phyloP scores from a whole-genome alignment of 352 stramenopile genomes.

The Globisporangium okanoganense region DNA sequence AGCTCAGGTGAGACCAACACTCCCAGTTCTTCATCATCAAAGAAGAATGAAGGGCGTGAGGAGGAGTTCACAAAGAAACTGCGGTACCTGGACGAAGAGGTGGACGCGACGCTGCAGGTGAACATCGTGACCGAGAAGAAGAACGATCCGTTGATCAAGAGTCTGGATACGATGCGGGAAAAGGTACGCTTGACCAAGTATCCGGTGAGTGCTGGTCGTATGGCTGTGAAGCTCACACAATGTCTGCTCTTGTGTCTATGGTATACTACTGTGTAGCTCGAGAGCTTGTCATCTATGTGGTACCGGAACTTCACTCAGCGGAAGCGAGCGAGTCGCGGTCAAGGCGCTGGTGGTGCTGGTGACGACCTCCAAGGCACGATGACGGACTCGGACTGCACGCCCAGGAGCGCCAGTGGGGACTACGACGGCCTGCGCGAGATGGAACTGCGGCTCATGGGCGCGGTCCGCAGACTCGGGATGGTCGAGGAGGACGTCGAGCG shows the following conservation, averaged over 20 bases:
- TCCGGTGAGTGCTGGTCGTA: background rate
- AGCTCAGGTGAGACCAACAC: slow-evolving; percentile 12
- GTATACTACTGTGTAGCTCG: slow-evolving; percentile 33
- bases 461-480: slow-evolving; percentile 44
- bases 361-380: slow-evolving; percentile 9
- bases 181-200: slow-evolving; percentile 31
- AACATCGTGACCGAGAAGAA: slow-evolving; percentile 71
- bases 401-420: slow-evolving; percentile 8
- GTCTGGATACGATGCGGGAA: slow-evolving; percentile 56
- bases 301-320: slow-evolving; percentile 56
- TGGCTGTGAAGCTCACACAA: background rate
- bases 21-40: slow-evolving; percentile 7
- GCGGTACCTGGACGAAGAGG: slow-evolving; percentile 60
- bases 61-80: slow-evolving; percentile 60
- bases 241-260: background rate
- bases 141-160: slow-evolving; percentile 73
- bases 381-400: slow-evolving; percentile 15
- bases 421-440: slow-evolving; percentile 45
- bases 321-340: slow-evolving; percentile 12
- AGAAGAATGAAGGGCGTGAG: slow-evolving; percentile 24
- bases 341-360: slow-evolving; percentile 16
- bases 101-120: slow-evolving; percentile 59
- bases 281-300: slow-evolving; percentile 60
- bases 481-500: slow-evolving; percentile 68
- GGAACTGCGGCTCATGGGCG: slow-evolving; percentile 54